Evolutionary conservation across 768 basidiomycete genomes (phyloP).

Genomic region (Suillus discolor): DNA sequence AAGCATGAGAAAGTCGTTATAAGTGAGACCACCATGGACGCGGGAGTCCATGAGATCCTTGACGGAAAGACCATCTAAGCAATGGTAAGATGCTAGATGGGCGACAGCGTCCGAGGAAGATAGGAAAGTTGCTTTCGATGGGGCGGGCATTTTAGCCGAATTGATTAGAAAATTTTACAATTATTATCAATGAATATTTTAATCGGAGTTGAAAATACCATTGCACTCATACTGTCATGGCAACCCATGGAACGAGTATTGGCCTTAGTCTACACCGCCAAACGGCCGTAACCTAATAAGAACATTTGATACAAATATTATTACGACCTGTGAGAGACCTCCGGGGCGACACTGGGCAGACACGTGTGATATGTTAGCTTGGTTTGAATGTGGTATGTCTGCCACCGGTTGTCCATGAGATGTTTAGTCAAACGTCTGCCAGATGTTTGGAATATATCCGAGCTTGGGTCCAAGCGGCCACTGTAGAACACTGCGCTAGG

Average conservation of each 20-base stretch:
- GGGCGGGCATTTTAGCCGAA: constrained; percentile 37
- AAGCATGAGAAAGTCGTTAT: constrained; percentile 94
- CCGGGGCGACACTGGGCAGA: too few species aligned
- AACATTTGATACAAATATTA: too few species aligned
- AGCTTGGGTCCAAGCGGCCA: too few species aligned
- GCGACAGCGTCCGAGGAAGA: constrained; percentile 74
- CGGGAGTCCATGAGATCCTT: constrained; percentile 86
- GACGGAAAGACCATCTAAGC: constrained; percentile 82
- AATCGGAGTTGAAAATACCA: constrained; percentile 17
- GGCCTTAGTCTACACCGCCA: too few species aligned
- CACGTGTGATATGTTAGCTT: too few species aligned
- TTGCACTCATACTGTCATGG: not conserved
- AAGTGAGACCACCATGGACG: constrained; percentile 90
- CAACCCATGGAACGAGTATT: not conserved
- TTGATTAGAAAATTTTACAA: constrained; percentile 3
- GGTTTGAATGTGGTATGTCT: too few species aligned
- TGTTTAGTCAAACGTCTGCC: too few species aligned
- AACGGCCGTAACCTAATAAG: too few species aligned
- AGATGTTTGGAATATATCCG: too few species aligned
- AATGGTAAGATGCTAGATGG: constrained; percentile 70
- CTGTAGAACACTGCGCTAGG: too few species aligned
- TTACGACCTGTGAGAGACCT: too few species aligned
- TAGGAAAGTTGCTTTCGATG: constrained; percentile 46
- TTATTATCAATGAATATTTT: constrained; percentile 12
- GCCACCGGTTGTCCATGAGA: too few species aligned